phyloP scores from a whole-genome alignment of 2,329 filamentous ascomycete species.

The Ceratocystiopsis minuta region DNA sequence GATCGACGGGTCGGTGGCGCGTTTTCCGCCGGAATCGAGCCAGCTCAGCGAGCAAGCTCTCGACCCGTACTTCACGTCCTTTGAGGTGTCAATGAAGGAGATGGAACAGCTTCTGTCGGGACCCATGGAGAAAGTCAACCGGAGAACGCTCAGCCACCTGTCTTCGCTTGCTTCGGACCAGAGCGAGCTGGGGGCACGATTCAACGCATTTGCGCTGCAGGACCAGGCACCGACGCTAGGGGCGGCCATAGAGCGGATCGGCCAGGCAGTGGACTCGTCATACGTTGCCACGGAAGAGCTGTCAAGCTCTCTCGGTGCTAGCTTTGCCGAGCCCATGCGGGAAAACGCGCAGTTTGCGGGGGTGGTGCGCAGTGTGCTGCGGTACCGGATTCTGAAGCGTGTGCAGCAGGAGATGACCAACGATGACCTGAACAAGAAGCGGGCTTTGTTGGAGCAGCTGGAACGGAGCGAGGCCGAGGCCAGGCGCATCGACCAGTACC shows the following conservation, averaged over 20 bases:
- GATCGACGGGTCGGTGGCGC: slow-evolving; percentile 17
- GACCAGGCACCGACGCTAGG: slow-evolving; percentile 80
- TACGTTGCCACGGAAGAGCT: slow-evolving; percentile 93
- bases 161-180: slow-evolving; percentile 72
- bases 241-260: slow-evolving; percentile 81
- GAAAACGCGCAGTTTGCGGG: slow-evolving; percentile 95
- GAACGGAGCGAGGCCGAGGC: slow-evolving; percentile 88
- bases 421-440: slow-evolving; percentile 83
- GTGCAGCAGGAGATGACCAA: slow-evolving; percentile 96
- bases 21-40: slow-evolving; percentile 66
- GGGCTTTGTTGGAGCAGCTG: slow-evolving; percentile 62
- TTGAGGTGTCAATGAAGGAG: slow-evolving; percentile 81
- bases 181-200: slow-evolving; percentile 84
- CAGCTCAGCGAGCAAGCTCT: slow-evolving; percentile 74
- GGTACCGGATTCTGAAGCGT: slow-evolving; percentile 80
- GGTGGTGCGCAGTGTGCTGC: slow-evolving; percentile 73
- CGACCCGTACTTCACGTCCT: slow-evolving; percentile 89
- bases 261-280: slow-evolving; percentile 86
- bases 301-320: slow-evolving; percentile 71
- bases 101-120: slow-evolving; percentile 76
- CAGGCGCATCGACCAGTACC: slow-evolving; percentile 80
- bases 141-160: slow-evolving; percentile 70
- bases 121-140: slow-evolving; percentile 92
- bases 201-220: slow-evolving; percentile 90
- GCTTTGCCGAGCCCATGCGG: slow-evolving; percentile 92